Conservation (phyloP, 768 basidiomycete species). For the Lactarius akahatsu region DNA sequence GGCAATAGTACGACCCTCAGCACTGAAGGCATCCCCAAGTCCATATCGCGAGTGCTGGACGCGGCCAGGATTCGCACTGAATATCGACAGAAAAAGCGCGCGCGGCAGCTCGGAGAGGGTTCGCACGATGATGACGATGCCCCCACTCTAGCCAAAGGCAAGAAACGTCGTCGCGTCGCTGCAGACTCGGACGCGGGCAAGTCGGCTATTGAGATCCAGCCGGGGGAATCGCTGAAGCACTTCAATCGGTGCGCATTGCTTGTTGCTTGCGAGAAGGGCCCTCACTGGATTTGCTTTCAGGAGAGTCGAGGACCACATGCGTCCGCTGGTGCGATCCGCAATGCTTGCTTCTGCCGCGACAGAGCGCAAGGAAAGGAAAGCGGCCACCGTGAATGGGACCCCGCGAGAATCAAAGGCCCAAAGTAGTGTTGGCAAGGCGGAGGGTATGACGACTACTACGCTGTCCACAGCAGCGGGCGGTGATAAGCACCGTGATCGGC, state of each 20-base stretch:
- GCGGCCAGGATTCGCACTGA: conserved; percentile 57
- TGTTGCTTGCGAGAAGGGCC: background rate
- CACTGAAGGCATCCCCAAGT: conserved; percentile 71
- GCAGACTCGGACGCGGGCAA: background rate
- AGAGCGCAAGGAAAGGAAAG: conserved; percentile 46
- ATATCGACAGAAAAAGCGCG: conserved; percentile 40
- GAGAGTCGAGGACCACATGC: conserved; percentile 72
- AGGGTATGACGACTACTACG: background rate
- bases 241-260: conserved; percentile 61
- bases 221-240: conserved; percentile 70
- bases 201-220: conserved; percentile 45
- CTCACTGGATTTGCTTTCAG: conserved; percentile 38
- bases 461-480: background rate
- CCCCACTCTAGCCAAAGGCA: background rate
- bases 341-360: conserved; percentile 55
- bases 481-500: conserved; percentile 23
- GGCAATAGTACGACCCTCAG: conserved; percentile 21
- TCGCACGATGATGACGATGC: background rate
- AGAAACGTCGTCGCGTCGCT: conserved; percentile 31
- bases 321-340: conserved; percentile 60
- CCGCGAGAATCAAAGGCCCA: conserved; percentile 18
- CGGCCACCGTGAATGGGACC: conserved; percentile 31
- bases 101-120: conserved; percentile 38
- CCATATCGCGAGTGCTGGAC: conserved; percentile 61
- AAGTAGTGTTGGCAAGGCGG: background rate